A percentile compares a stretch with the other conserved stretches of the same genome.
phyloP scores from a whole-genome alignment of 2,329 filamentous ascomycete species.

The Helotiales sp. region DNA sequence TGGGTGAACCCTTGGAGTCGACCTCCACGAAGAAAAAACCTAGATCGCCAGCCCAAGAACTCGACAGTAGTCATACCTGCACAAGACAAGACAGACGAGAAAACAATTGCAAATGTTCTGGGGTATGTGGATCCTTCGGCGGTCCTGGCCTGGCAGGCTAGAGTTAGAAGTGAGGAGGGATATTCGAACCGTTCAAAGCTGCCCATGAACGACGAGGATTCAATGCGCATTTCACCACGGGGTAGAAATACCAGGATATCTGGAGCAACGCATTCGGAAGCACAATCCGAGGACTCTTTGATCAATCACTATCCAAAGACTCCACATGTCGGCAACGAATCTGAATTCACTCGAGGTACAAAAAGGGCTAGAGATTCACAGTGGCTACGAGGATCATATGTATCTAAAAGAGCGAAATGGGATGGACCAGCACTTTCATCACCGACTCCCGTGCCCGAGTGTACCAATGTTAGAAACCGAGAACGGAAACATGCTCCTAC shows the following conservation, averaged over 20 bases:
- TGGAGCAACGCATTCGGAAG: neutral
- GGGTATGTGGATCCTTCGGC: slow-evolving; percentile 23
- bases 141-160: slow-evolving; percentile 22
- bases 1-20: slow-evolving; percentile 56
- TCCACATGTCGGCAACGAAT: neutral
- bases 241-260: neutral
- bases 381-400: slow-evolving; percentile 35
- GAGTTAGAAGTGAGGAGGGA: neutral
- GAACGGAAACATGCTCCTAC: slow-evolving; percentile 7
- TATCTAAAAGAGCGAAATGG: slow-evolving; percentile 33
- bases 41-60: slow-evolving; percentile 25
- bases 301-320: slow-evolving; percentile 6
- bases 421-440: slow-evolving; percentile 26
- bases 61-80: slow-evolving; percentile 28
- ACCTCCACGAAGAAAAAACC: slow-evolving; percentile 15
- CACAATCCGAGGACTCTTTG: slow-evolving; percentile 7
- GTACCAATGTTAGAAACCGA: slow-evolving; percentile 3
- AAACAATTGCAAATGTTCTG: slow-evolving; percentile 23
- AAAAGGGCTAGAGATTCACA: slow-evolving; percentile 25
- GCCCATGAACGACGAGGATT: neutral
- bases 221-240: neutral
- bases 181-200: neutral
- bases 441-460: slow-evolving; percentile 29
- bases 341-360: slow-evolving; percentile 2
- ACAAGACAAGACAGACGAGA: slow-evolving; percentile 24